phyloP scores from a whole-genome alignment of 164 flowering plant species.

The Macadamia integrifolia region DNA sequence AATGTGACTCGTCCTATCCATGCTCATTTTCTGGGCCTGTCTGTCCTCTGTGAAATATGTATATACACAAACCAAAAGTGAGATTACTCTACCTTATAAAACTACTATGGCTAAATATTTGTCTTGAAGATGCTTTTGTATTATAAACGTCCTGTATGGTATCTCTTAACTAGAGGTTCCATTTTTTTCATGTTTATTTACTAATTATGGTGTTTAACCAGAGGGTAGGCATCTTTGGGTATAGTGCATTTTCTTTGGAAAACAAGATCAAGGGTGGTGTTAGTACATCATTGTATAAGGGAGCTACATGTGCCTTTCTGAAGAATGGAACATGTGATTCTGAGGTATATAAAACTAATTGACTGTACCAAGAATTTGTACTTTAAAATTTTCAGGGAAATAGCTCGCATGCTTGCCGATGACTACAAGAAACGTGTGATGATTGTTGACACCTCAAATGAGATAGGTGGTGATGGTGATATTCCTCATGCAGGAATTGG shows the following conservation, averaged over 20 bases:
- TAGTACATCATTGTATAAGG: too few relatives aligned
- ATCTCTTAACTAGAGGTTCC: neutral
- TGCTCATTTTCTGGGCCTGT: neutral
- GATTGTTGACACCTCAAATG: conserved; percentile 98
- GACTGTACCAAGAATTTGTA: neutral
- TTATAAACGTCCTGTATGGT: neutral
- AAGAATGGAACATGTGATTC: neutral
- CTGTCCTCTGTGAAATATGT: neutral
- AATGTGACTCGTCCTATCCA: too few relatives aligned
- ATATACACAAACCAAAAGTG: neutral
- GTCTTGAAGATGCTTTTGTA: neutral
- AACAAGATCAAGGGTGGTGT: too few relatives aligned
- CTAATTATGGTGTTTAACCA: neutral
- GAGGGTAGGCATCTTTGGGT: neutral
- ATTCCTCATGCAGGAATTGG: conserved; percentile 98
- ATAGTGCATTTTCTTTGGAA: neutral
- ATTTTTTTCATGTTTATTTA: neutral
- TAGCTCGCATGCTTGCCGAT: conserved; percentile 95
- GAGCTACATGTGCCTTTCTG: neutral
- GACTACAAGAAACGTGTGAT: conserved; percentile 85
- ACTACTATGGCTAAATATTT: neutral
- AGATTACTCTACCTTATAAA: neutral
- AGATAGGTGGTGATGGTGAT: conserved; percentile 98
- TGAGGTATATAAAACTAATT: neutral
- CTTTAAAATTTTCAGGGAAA: conserved; percentile 49